Evolutionary conservation across 1,284 basidiomycete species (phyloP).

Genomic region (Sphagnurus paluster): DNA sequence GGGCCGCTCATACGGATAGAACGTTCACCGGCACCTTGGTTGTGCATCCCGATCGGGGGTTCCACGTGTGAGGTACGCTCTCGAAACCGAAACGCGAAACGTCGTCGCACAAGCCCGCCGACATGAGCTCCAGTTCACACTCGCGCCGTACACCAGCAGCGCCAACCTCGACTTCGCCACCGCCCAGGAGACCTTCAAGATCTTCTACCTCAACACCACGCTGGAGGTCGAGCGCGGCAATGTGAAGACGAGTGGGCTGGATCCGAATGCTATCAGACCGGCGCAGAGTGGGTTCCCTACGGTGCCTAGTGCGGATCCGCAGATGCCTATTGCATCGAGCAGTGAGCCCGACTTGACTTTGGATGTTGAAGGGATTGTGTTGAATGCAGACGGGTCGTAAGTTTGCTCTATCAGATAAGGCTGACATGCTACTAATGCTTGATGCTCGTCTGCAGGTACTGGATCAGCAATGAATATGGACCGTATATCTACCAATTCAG

Average conservation of each 20-base stretch:
- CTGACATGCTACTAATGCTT: background rate
- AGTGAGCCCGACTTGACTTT: slow-evolving; percentile 49
- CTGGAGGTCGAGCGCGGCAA: slow-evolving; percentile 55
- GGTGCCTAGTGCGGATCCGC: slow-evolving; percentile 34
- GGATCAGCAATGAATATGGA: slow-evolving; percentile 69
- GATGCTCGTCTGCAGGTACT: slow-evolving; percentile 51
- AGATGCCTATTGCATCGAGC: slow-evolving; percentile 49
- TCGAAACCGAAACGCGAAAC: too few species aligned
- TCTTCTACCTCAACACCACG: slow-evolving; percentile 52
- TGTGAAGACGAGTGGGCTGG: slow-evolving; percentile 59
- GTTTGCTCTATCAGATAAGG: slow-evolving; percentile 12
- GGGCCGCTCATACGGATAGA: slow-evolving; percentile 14
- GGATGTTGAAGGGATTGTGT: slow-evolving; percentile 63
- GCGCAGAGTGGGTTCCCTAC: slow-evolving; percentile 34
- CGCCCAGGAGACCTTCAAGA: slow-evolving; percentile 52
- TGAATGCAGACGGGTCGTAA: slow-evolving; percentile 59
- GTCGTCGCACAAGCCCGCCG: slow-evolving; percentile 18
- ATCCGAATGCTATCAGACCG: slow-evolving; percentile 48
- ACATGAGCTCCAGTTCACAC: slow-evolving; percentile 51
- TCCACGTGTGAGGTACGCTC: too few species aligned
- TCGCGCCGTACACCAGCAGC: slow-evolving; percentile 55
- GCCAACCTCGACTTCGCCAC: slow-evolving; percentile 47
- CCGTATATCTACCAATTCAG: slow-evolving; percentile 66
- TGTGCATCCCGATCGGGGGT: slow-evolving; percentile 19
- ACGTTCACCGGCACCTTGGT: slow-evolving; percentile 20